Percentiles rank a stretch among this genome's conserved stretches.
Conservation (phyloP, 2,329 filamentous ascomycete species). For the Stylonectria norvegica region DNA sequence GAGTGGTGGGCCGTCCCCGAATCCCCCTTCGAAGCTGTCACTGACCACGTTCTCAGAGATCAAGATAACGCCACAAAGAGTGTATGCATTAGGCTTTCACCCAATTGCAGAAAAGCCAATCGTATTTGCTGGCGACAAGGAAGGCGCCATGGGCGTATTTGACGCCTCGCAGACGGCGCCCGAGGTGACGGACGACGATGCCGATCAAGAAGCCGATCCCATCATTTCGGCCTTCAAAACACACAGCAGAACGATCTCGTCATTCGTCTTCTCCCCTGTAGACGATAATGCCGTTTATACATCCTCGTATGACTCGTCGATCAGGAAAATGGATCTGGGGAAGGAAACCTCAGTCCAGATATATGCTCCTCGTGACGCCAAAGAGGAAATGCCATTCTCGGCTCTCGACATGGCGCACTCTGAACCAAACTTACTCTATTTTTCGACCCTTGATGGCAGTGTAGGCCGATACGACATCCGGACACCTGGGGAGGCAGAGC, state of each 20-base stretch:
- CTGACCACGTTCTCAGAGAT: conserved; percentile 56
- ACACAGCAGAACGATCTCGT: conserved; percentile 82
- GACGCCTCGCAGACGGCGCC: conserved; percentile 72
- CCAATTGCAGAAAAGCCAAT: conserved; percentile 82
- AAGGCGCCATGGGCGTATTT: conserved; percentile 85
- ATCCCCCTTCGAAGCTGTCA: not conserved
- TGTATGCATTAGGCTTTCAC: conserved; percentile 87
- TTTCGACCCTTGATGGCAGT: conserved; percentile 78
- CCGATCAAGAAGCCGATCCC: conserved; percentile 66
- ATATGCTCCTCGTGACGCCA: conserved; percentile 68
- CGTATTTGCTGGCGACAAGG: conserved; percentile 90
- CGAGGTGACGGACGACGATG: conserved; percentile 63
- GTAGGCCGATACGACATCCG: conserved; percentile 82
- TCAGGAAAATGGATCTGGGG: conserved; percentile 79
- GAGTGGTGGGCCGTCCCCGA: conserved; percentile 54
- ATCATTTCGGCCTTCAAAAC: conserved; percentile 87
- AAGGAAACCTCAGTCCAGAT: conserved; percentile 77
- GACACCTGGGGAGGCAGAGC: conserved; percentile 52
- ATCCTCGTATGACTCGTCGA: conserved; percentile 88
- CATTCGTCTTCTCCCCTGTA: conserved; percentile 72
- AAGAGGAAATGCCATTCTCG: conserved; percentile 75
- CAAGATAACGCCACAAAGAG: conserved; percentile 82
- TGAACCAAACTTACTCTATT: conserved; percentile 73
- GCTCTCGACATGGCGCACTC: conserved; percentile 73
- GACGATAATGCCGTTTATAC: conserved; percentile 77